A percentile compares a stretch with the other conserved stretches of the same genome.
phyloP scores from a whole-genome alignment of 2,329 filamentous ascomycete species.

The Clonostachys rhizophaga region DNA sequence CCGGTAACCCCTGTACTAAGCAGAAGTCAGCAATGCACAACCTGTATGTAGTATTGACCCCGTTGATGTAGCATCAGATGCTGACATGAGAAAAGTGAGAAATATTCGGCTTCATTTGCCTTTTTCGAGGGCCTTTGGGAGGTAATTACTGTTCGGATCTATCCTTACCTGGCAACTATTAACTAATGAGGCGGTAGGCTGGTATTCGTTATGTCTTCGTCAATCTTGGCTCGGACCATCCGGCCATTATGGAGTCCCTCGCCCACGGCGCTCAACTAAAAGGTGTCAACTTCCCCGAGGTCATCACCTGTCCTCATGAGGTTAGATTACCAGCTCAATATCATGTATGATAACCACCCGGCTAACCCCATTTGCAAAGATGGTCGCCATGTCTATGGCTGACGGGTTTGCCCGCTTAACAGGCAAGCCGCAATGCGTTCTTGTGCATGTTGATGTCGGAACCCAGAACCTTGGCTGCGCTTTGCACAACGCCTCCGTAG shows the following conservation, averaged over 20 bases:
- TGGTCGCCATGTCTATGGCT: conserved; percentile 75
- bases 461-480: conserved; percentile 70
- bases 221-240: conserved; percentile 67
- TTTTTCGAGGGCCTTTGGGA: no score
- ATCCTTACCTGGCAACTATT: no score
- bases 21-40: no score
- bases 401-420: conserved; percentile 69
- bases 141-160: no score
- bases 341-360: no score
- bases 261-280: conserved; percentile 67
- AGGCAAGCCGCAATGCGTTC: conserved; percentile 65
- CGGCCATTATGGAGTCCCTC: conserved; percentile 76
- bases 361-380: conserved; percentile 31
- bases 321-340: conserved; percentile 14
- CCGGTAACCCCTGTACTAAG: no score
- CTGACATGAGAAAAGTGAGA: no score
- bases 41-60: no score
- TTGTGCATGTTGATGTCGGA: conserved; percentile 73
- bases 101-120: no score
- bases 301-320: conserved; percentile 79
- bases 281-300: conserved; percentile 58
- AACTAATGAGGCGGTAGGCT: conserved; percentile 14
- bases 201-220: conserved; percentile 52
- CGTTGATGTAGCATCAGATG: no score
- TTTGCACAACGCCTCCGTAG: conserved; percentile 71